Evolutionary conservation across 306 rosid species (phyloP).

Genomic region (Quercus glauca): DNA sequence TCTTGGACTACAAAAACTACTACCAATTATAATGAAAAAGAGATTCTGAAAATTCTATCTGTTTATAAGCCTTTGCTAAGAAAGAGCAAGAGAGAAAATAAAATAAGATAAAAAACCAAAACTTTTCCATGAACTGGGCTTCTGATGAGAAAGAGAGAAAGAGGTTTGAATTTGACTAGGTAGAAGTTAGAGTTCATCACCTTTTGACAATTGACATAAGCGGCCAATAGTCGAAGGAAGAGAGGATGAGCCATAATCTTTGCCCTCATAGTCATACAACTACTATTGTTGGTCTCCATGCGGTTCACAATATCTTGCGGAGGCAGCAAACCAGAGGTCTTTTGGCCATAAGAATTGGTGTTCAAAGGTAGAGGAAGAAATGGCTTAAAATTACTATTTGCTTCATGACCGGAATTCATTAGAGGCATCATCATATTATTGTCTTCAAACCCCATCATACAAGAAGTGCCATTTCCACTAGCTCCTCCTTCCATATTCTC

Average conservation of each 20-base stretch:
- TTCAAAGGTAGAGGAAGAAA: constrained; percentile 36
- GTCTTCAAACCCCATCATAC: constrained; percentile 51
- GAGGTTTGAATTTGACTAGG: neutral
- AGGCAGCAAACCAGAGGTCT: constrained; percentile 18
- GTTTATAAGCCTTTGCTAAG: neutral
- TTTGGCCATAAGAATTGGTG: constrained; percentile 9
- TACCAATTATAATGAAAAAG: neutral
- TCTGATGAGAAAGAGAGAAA: neutral
- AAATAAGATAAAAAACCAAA: too few relatives aligned
- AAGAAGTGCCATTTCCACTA: neutral
- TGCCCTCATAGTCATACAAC: constrained; percentile 17
- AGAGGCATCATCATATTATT: constrained; percentile 33
- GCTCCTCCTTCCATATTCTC: constrained; percentile 14
- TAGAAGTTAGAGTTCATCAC: constrained; percentile 15
- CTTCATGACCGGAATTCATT: neutral
- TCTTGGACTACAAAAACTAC: neutral
- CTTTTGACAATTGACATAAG: constrained; percentile 35
- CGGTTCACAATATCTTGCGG: constrained; percentile 13
- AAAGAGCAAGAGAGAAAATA: neutral
- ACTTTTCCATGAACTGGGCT: too few relatives aligned
- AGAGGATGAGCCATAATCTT: constrained; percentile 47
- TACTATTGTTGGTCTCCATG: constrained; percentile 12
- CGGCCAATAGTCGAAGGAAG: constrained; percentile 30
- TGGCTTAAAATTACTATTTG: constrained; percentile 21
- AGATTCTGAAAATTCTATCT: neutral